Base-by-base conservation (phyloP, 2,329 filamentous ascomycete genomes). In the Clarireedia paspali region DNA sequence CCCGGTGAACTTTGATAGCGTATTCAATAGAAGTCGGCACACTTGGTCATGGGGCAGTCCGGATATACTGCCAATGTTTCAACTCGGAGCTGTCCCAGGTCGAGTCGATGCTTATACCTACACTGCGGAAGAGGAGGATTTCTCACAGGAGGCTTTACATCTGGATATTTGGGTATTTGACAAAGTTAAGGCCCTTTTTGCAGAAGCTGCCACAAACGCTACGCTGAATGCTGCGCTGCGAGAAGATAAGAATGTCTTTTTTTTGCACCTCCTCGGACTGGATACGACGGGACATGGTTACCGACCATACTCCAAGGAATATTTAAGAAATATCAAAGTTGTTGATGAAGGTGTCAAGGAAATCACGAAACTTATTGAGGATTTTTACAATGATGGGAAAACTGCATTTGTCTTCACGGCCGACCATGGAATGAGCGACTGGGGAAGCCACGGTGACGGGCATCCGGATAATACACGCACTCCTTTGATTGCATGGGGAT, bases 21-120 rank as follows among this genome's bases (percentile, higher is more conserved):
- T 99, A 10, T 99, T 99, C 80, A 99, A 99, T 70, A 84, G 89
- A 60, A 97, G 92, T 69, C 80, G 87, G 47, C 95, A 99, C 73
- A 99, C 95, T 6, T 99, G 94, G 94, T 96, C 91, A 71, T 99
- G 94, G 94, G 94, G 94, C 2, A 96, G 91, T 68, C 94, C 94
- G 1, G 94, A 99, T 72, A 99, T 99, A 66, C 74, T 99, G 62
- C 89, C 89, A 54, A 99, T 99, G 94, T 99, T 99, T 69, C 85
- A 95, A 68, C 81, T 91, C 56, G 94, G 94, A n/a, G 92, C 94
- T 24, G 84, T 89, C 9, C 87, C 89, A 0, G 91, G 92, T 6
- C 80, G 87, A 60, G 88, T 99, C 1, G 89, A 96, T 71, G 87
- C 89, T n/a, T 87, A 86, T 62, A 89, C 80, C 57, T 99, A 99